Evolutionary conservation across 2,329 filamentous ascomycete genomes (phyloP).

Genomic region (Fusarium tricinctum): DNA sequence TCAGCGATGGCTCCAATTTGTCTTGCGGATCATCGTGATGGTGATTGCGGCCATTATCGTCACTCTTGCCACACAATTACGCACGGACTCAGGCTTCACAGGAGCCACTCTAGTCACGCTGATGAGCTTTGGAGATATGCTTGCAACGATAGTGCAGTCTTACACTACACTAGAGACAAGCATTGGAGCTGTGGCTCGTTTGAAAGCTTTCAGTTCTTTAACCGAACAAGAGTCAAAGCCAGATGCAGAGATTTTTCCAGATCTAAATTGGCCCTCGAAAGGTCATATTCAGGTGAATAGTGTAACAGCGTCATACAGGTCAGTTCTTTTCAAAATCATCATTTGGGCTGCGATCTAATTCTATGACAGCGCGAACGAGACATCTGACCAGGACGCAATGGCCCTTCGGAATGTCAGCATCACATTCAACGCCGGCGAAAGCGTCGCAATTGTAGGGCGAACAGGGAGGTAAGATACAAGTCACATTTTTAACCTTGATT

Average conservation of each 20-base stretch:
- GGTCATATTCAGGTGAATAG: constrained; percentile 12
- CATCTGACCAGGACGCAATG: neutral
- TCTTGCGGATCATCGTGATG: constrained; percentile 64
- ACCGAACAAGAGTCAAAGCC: constrained; percentile 8
- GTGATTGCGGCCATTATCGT: constrained; percentile 63
- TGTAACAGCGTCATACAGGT: constrained; percentile 33
- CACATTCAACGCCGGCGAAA: constrained; percentile 6
- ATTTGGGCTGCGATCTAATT: neutral
- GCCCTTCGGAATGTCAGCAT: constrained; percentile 19
- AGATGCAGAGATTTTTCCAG: neutral
- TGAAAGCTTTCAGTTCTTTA: constrained; percentile 20
- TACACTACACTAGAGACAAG: constrained; percentile 54
- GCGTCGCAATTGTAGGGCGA: constrained; percentile 18
- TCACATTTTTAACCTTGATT: neutral
- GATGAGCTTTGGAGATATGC: constrained; percentile 53
- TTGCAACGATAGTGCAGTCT: constrained; percentile 51
- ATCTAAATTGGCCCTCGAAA: constrained; percentile 18
- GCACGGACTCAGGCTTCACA: constrained; percentile 53
- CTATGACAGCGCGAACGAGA: neutral
- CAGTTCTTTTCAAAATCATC: neutral
- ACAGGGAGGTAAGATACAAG: constrained; percentile 17
- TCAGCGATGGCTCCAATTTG: constrained; percentile 69
- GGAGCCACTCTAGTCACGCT: constrained; percentile 58
- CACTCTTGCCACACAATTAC: constrained; percentile 60
- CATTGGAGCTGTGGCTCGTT: constrained; percentile 49